Conservation (phyloP, 2,329 filamentous ascomycete genomes). For the Xylaria sp. region DNA sequence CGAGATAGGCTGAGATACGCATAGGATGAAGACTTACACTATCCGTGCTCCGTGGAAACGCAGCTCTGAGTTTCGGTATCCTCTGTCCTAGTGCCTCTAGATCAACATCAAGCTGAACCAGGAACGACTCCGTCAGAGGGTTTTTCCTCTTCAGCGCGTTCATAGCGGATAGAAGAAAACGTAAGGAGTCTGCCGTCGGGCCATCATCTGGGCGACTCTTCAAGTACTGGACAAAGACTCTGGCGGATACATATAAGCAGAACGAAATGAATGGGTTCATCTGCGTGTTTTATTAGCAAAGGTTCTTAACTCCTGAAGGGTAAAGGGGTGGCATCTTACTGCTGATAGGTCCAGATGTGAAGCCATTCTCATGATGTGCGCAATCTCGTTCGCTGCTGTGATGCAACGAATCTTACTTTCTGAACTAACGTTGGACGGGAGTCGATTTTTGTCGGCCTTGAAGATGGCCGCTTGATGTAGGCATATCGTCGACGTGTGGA, state of each 20-base stretch:
- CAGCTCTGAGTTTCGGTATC: constrained; percentile 52
- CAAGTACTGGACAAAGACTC: constrained; percentile 94
- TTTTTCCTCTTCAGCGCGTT: constrained; percentile 82
- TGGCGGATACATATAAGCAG: constrained; percentile 89
- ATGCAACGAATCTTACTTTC: constrained; percentile 94
- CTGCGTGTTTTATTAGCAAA: constrained; percentile 39
- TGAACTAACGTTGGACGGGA: constrained; percentile 69
- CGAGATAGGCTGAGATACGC: background rate
- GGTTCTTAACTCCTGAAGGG: background rate
- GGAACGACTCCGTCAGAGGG: constrained; percentile 87
- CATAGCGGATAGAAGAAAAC: constrained; percentile 87
- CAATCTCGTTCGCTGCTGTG: constrained; percentile 87
- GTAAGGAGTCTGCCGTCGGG: constrained; percentile 72
- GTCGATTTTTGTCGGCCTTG: constrained; percentile 84
- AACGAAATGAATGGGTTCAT: constrained; percentile 96
- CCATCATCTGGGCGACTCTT: constrained; percentile 85
- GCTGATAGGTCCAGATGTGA: constrained; percentile 80
- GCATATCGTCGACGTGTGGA: constrained; percentile 94
- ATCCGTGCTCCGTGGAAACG: constrained; percentile 49
- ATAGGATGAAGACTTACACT: constrained; percentile 39
- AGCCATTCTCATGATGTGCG: constrained; percentile 91
- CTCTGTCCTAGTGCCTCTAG: constrained; percentile 66
- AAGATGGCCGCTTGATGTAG: constrained; percentile 98
- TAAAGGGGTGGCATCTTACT: constrained; percentile 49
- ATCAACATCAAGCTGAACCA: constrained; percentile 89